Conservation (phyloP, 768 basidiomycete species). For the Suillus subaureus region DNA sequence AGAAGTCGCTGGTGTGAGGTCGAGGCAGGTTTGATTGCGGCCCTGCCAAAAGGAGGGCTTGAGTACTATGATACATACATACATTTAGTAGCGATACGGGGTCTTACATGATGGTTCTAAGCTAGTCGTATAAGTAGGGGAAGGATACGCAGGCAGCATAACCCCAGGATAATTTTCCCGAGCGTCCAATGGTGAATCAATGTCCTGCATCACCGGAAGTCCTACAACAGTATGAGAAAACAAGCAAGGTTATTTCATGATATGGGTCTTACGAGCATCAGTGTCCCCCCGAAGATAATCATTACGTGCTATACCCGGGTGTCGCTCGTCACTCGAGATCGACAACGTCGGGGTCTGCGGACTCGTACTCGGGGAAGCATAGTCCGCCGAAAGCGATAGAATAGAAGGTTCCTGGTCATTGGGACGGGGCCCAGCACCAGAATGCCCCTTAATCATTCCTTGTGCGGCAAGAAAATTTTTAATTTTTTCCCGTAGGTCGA, state of each 20-base stretch:
- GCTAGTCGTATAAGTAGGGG: conserved; percentile 48
- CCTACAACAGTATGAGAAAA: conserved; percentile 21
- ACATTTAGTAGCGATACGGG: conserved; percentile 69
- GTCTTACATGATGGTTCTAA: conserved; percentile 72
- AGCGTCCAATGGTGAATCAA: conserved; percentile 33
- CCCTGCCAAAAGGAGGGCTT: conserved; percentile 62
- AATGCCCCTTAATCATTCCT: conserved; percentile 90
- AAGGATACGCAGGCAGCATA: conserved; percentile 30
- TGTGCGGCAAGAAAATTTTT: conserved; percentile 78
- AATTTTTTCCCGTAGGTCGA: conserved; percentile 73
- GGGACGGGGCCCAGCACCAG: conserved; percentile 64
- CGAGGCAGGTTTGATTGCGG: conserved; percentile 29
- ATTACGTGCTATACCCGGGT: conserved; percentile 31
- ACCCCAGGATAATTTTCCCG: conserved; percentile 32
- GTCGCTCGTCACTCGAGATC: conserved; percentile 42
- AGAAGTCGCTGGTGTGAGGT: conserved; percentile 32
- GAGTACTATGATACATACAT: conserved; percentile 68
- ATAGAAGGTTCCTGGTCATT: conserved; percentile 59
- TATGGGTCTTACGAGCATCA: conserved; percentile 28
- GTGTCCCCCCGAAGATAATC: conserved; percentile 20
- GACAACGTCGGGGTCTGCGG: conserved; percentile 53
- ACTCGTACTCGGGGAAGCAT: conserved; percentile 41
- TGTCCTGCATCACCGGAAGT: conserved; percentile 32
- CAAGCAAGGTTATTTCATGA: neutral
- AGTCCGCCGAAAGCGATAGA: conserved; percentile 49